Conservation (phyloP, 371 early-diverging fungal genomes). For the Mucor circinelloides region DNA sequence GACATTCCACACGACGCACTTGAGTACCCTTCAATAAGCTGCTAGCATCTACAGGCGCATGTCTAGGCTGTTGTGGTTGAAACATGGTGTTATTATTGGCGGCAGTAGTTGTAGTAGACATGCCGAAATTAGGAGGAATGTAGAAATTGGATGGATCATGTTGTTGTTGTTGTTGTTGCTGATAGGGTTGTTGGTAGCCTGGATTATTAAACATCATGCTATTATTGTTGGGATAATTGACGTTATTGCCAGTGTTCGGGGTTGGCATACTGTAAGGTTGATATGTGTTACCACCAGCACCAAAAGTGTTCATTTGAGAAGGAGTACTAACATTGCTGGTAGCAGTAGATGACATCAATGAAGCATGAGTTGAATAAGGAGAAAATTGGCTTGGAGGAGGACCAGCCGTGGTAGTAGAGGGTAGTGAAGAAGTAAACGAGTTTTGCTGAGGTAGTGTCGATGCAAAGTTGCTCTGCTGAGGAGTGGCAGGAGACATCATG, state of each 20-base stretch:
- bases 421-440: conserved; percentile 5
- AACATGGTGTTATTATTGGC: conserved; percentile 2
- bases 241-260: background rate
- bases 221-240: background rate
- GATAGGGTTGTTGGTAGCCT: background rate
- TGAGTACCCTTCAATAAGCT: conserved; percentile 33
- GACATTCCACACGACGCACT: conserved; percentile 47
- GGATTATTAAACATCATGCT: background rate
- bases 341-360: background rate
- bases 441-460: conserved; percentile 4
- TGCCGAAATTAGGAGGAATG: conserved; percentile 44
- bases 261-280: background rate
- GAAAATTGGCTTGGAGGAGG: conserved; percentile 25
- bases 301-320: background rate
- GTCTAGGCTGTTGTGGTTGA: conserved; percentile 30
- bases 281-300: background rate
- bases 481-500: conserved; percentile 9
- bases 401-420: conserved; percentile 14
- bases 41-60: conserved; percentile 44
- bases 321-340: background rate
- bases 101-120: conserved; percentile 11
- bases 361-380: conserved; percentile 14
- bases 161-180: conserved; percentile 11
- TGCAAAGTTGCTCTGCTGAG: conserved; percentile 11
- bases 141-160: conserved; percentile 28